These are phyloP conservation scores for Solanum chiquidenum DNA, from an alignment of 257 asterid genomes.

Conservation along the genomic window DNA sequence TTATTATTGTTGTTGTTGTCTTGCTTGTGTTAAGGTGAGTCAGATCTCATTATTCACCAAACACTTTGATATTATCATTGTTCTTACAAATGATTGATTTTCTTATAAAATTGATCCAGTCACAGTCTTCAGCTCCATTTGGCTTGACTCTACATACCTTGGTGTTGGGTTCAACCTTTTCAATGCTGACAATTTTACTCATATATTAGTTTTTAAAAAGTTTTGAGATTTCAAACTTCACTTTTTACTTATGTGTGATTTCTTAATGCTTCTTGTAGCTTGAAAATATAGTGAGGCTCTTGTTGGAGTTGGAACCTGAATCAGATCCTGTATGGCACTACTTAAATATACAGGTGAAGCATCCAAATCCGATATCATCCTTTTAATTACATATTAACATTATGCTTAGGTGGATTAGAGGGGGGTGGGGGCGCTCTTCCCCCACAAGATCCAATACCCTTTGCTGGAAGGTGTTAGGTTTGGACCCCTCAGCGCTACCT, in stretches of 20 bases:
- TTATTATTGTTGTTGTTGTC: background rate
- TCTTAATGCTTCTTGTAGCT: slow-evolving; percentile 58
- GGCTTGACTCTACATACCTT: background rate
- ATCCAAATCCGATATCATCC: background rate
- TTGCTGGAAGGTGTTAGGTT: background rate
- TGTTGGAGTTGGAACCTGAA: slow-evolving; percentile 94
- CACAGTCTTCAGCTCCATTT: background rate
- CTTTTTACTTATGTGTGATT: background rate
- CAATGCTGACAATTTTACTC: background rate
- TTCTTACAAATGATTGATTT: background rate
- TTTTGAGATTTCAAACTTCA: background rate
- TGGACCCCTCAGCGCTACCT: background rate
- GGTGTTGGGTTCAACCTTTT: background rate
- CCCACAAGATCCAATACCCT: background rate
- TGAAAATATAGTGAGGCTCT: slow-evolving; percentile 87
- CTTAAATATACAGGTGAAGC: slow-evolving; percentile 73
- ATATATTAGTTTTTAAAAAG: background rate
- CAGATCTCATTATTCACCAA: background rate
- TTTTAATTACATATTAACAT: background rate
- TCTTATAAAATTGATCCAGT: background rate
- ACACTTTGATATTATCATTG: background rate
- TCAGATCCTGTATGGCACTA: slow-evolving; percentile 95
- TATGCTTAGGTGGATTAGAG: background rate
- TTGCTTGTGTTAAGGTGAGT: background rate
- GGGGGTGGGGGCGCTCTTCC: background rate